Base-by-base conservation (phyloP, 345 rosid genomes). In the Gossypium raimondii region DNA sequence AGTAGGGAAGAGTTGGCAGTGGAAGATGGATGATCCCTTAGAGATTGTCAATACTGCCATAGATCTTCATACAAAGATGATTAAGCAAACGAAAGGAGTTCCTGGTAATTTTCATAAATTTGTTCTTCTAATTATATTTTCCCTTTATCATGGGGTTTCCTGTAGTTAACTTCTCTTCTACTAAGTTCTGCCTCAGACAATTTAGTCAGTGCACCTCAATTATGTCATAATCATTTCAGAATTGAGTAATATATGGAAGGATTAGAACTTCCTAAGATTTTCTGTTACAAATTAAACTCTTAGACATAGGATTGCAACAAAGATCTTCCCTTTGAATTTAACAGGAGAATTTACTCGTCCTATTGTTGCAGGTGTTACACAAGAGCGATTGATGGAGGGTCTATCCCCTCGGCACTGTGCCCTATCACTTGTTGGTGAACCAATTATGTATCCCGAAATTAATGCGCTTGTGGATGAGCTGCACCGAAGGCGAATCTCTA, bases 11-110 rank as follows among this genome's bases (percentile, higher is more conserved):
- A 95, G 88, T 84, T 95, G 99, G 99, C 91, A 90, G 79, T 95
- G 99, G 99, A 90, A 91, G 87, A 91, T 93, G 98, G 99, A 95
- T 76, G 98, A 93, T 84, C 98, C 98, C 59, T 65, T 86, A 38
- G 92, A 83, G 71, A 95, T 95, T 82, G 93, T 95, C 70, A 76
- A 90, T 77, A 75, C 97, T 72, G 99, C 98, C 64, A 80, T 95
- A 38, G 97, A 95, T 41, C 92, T 87, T 72, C 99, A 93, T 81
- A 78, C 84, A 45, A 93, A 91, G 81, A 93, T 95, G 99, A 95
- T 93, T 68, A 95, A 91, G 78, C 98, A 91, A 84, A 93, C 90
- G 97, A 95, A 89, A 90, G 98, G 98, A 79, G 98, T 95, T 78
- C 99, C 99, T 81, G 99, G 99, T 95, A 71, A 75, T 44, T 80